Percentiles rank a stretch among this genome's conserved stretches.
Conservation (phyloP, 345 rosid genomes). For the Hibiscus syriacus region DNA sequence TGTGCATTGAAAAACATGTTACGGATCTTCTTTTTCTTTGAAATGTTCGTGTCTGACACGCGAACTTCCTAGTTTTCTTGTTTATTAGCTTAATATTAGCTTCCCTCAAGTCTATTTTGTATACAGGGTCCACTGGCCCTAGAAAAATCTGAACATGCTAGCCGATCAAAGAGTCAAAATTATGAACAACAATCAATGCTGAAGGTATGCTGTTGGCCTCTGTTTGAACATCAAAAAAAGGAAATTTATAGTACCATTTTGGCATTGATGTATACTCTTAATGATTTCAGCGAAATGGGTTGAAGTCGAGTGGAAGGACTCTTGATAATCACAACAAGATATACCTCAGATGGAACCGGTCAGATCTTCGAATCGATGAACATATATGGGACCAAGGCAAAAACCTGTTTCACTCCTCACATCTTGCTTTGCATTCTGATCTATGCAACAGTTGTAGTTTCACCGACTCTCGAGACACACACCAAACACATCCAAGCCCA, state of each 20-base stretch:
- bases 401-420: constrained; percentile 42
- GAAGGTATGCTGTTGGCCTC: constrained; percentile 35
- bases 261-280: not conserved
- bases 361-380: constrained; percentile 26
- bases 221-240: not conserved
- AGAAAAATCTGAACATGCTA: constrained; percentile 59
- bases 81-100: not conserved
- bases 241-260: not conserved
- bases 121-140: constrained; percentile 84
- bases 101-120: not conserved
- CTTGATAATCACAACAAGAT: constrained; percentile 21
- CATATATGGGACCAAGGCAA: constrained; percentile 33
- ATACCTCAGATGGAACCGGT: constrained; percentile 20
- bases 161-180: constrained; percentile 44
- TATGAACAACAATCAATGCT: constrained; percentile 38
- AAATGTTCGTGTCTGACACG: no score
- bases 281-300: constrained; percentile 54
- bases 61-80: no score
- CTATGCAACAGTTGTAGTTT: constrained; percentile 30
- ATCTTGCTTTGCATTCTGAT: constrained; percentile 24
- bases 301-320: constrained; percentile 36
- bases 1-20: no score
- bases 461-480: constrained; percentile 40
- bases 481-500: constrained; percentile 38
- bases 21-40: no score